phyloP scores from a whole-genome alignment of 495 filamentous ascomycete genomes.

The Penicillium diatomitis region DNA sequence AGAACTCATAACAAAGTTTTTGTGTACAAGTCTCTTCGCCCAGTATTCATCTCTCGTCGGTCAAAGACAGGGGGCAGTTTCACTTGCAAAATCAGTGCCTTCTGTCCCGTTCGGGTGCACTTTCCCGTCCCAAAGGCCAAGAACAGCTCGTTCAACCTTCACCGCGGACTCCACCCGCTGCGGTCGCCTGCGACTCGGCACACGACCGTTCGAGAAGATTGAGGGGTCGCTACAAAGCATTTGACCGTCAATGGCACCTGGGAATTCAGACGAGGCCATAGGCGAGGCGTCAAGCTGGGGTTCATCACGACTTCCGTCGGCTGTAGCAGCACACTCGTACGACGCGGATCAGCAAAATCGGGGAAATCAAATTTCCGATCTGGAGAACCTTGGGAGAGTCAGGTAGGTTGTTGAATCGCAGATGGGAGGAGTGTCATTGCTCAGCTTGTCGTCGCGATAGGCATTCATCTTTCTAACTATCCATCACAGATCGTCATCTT shows the following conservation, averaged over 20 bases:
- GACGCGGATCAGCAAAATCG: slow-evolving; percentile 9
- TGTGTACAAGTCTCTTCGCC: neutral
- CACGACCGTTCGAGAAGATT: neutral
- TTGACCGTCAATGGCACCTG: slow-evolving; percentile 5
- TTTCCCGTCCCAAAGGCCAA: neutral
- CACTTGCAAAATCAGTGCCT: too few species aligned
- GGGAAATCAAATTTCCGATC: slow-evolving; percentile 9
- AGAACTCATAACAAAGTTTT: too few species aligned
- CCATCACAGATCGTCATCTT: slow-evolving; percentile 43
- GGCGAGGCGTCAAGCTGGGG: slow-evolving; percentile 3
- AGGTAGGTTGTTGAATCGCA: slow-evolving; percentile 4
- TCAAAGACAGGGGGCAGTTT: neutral
- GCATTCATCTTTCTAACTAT: neutral
- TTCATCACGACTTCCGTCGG: slow-evolving; percentile 6
- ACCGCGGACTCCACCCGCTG: neutral
- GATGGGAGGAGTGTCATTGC: too few species aligned
- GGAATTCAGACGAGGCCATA: slow-evolving; percentile 2
- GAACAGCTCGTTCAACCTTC: neutral
- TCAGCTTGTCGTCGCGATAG: too few species aligned
- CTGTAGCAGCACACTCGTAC: slow-evolving; percentile 8
- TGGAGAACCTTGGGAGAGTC: slow-evolving; percentile 10
- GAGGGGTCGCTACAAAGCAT: neutral
- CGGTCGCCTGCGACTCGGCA: neutral
- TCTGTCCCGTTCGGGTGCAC: neutral
- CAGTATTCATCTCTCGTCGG: neutral